Evolutionary conservation across 1,284 basidiomycete genomes (phyloP).

Genomic region (Exsudoporus floridanus): DNA sequence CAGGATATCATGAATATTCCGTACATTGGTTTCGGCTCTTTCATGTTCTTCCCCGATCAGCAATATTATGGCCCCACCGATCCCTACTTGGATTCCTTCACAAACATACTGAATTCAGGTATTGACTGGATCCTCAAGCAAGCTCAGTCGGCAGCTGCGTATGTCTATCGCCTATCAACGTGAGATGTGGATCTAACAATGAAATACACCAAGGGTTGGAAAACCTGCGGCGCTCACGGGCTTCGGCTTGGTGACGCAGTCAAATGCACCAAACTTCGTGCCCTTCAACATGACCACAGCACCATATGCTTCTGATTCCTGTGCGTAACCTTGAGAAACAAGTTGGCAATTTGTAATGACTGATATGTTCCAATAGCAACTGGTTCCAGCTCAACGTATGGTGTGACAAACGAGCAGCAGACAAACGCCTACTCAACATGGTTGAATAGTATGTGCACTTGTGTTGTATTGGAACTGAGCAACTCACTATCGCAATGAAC

Average conservation of each 20-base stretch:
- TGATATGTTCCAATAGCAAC: conserved; percentile 11
- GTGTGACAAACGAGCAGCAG: conserved; percentile 52
- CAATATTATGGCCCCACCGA: conserved; percentile 48
- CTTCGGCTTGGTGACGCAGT: conserved; percentile 63
- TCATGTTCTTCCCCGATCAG: conserved; percentile 70
- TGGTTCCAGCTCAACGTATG: conserved; percentile 35
- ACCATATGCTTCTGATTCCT: conserved; percentile 41
- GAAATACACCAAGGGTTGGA: conserved; percentile 40
- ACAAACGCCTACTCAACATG: conserved; percentile 53
- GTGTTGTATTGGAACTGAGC: background rate
- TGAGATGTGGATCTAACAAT: conserved; percentile 7
- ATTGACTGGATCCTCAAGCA: conserved; percentile 56
- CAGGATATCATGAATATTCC: conserved; percentile 62
- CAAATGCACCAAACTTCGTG: conserved; percentile 51
- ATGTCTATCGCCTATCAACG: conserved; percentile 20
- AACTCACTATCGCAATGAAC: conserved; percentile 6
- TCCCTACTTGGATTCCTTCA: conserved; percentile 48
- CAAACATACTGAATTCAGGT: conserved; percentile 51
- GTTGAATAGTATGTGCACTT: conserved; percentile 42
- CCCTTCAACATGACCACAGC: conserved; percentile 57
- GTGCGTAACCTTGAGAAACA: conserved; percentile 25
- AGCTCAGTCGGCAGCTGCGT: conserved; percentile 45
- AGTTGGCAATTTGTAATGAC: background rate
- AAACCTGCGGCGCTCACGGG: conserved; percentile 57
- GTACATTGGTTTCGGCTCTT: conserved; percentile 54